Conservation (phyloP, 306 rosid species). For the Arachis stenosperma region DNA sequence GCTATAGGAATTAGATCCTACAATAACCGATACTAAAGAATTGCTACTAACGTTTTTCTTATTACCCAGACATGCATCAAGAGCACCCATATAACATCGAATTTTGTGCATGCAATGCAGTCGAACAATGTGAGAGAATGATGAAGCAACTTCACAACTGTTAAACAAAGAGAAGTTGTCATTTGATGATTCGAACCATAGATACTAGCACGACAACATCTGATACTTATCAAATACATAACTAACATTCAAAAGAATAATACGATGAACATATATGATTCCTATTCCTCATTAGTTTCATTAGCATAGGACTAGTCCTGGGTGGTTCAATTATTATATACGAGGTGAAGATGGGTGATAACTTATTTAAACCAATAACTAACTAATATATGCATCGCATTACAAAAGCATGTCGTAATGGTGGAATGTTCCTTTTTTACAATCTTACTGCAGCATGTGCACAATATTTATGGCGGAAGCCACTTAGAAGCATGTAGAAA, state of each 20-base stretch:
- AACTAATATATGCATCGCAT: too few species aligned
- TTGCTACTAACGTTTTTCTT: conserved; percentile 43
- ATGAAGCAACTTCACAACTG: conserved; percentile 52
- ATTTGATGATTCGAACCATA: conserved; percentile 32
- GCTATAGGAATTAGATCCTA: conserved; percentile 22
- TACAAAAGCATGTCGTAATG: background rate
- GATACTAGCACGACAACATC: conserved; percentile 18
- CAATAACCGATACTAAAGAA: conserved; percentile 14
- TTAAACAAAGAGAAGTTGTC: conserved; percentile 35
- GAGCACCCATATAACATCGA: conserved; percentile 35
- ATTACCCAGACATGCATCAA: conserved; percentile 40
- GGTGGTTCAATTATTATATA: background rate
- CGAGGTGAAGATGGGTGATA: background rate
- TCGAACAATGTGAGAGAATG: conserved; percentile 30
- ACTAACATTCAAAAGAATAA: conserved; percentile 24
- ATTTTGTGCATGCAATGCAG: conserved; percentile 37
- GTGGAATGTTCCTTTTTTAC: background rate
- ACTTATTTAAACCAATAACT: background rate
- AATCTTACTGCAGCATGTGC: background rate
- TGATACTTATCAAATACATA: conserved; percentile 7
- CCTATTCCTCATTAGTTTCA: background rate
- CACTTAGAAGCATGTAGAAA: background rate
- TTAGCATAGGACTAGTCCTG: background rate
- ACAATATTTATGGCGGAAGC: too few species aligned
- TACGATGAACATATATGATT: background rate